Conservation (phyloP, 768 basidiomycete genomes). For the Obba rivulosa region DNA sequence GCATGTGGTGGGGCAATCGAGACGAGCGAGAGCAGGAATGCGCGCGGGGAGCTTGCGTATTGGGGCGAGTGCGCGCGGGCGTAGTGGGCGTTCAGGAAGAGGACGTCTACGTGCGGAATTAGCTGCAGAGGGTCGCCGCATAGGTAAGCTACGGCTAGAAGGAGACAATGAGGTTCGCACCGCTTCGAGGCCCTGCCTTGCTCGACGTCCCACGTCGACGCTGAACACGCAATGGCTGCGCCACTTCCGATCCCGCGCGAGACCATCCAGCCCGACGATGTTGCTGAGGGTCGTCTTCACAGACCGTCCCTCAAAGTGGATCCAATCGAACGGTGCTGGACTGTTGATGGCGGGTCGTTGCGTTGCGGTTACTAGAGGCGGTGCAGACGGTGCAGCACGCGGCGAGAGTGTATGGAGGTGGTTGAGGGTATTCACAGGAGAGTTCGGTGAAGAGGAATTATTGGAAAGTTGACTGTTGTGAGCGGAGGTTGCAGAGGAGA, state of each 20-base stretch:
- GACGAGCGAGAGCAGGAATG: slow-evolving; percentile 70
- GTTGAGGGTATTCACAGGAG: neutral
- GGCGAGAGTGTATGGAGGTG: slow-evolving; percentile 23
- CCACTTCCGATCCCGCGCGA: slow-evolving; percentile 82
- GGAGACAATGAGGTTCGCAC: slow-evolving; percentile 42
- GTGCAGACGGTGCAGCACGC: slow-evolving; percentile 8
- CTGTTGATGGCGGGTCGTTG: slow-evolving; percentile 39
- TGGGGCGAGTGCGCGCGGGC: slow-evolving; percentile 56
- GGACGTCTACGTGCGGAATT: slow-evolving; percentile 74
- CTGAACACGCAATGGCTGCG: slow-evolving; percentile 78
- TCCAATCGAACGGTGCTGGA: slow-evolving; percentile 80
- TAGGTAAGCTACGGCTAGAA: neutral
- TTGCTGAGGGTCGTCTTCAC: slow-evolving; percentile 78
- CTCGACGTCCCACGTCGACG: slow-evolving; percentile 68
- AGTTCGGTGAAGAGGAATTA: slow-evolving; percentile 13
- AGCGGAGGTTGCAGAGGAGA: slow-evolving; percentile 22
- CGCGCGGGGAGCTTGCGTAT: slow-evolving; percentile 62
- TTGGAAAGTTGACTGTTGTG: slow-evolving; percentile 7
- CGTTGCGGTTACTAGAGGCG: slow-evolving; percentile 1
- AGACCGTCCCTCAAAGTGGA: slow-evolving; percentile 80
- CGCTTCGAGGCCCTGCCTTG: slow-evolving; percentile 73
- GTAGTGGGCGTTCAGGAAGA: slow-evolving; percentile 75
- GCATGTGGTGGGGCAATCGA: slow-evolving; percentile 67
- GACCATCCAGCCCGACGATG: slow-evolving; percentile 72
- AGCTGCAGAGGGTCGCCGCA: slow-evolving; percentile 39